Base-by-base conservation (phyloP, 208 protist species). In the Wallacemonas rigidus region DNA sequence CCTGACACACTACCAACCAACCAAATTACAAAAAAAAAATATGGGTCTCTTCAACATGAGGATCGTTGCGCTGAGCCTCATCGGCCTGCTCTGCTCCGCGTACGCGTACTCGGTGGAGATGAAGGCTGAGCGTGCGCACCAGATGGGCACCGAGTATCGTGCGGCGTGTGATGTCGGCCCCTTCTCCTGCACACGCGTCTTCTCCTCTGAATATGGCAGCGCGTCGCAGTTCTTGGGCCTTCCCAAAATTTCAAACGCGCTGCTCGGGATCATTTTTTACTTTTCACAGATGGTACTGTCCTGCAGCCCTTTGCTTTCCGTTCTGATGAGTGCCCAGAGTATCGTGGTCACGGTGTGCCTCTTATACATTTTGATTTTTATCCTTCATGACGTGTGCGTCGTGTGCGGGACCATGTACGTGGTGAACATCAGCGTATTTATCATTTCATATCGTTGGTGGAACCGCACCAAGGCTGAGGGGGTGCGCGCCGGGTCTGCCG, bases 381-480 rank as follows among this genome's bases (percentile, higher is more conserved):
- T 90, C 26, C 54, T 93, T 72, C 75, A 81, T 15, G 88, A 93
- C 53, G 15, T 93, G 9, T 94, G 89, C 58, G 35, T 91, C 0
- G 89, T 94, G 54, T 94, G 89, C 79, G 83, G 72, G 65, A 85
- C 76, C 7, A 88, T 81, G n/a, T 93, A 93, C 72, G 75, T 91
- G n/a, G 86, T 93, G 36, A 93, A 93, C 64, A 60, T 91, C 48
- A 43, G 72, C 4, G 82, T 82, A 3, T 81, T 69, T 57, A 55
- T 74, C 43, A 35, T 84, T 12, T 65, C 83, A 11, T 85, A 85
- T 65, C 75, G 77, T 41, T 84, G 77, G 83, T 83, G 68, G 64
- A 76, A 47, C 35, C 67, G 75, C 5, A 64, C 44, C 41, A 67
- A 55, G 47, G 35, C 41, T 14, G 6, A 62, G 56, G 1, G 36